A percentile compares a stretch with the other conserved stretches of the same genome.
These are phyloP conservation scores for Rhodotorula diobovata DNA, from an alignment of 768 basidiomycete genomes.

Conservation along the genomic window DNA sequence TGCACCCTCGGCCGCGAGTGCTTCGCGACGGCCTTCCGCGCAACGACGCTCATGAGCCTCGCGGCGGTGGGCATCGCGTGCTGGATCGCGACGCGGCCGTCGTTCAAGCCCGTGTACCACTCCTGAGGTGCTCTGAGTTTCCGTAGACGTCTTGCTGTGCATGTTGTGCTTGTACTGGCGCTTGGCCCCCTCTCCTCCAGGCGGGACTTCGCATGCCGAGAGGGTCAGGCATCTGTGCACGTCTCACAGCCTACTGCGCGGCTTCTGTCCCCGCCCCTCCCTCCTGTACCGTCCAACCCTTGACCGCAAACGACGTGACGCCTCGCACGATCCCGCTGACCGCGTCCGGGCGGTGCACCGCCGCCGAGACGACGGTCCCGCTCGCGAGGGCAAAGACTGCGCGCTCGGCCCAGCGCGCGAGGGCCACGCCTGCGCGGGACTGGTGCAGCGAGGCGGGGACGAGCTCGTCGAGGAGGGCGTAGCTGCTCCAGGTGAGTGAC, in stretches of 20 bases:
- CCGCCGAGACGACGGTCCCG: slow-evolving; percentile 29
- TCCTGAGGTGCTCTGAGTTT: not conserved
- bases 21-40: slow-evolving; percentile 22
- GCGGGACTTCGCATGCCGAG: too few relatives aligned
- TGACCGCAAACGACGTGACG: slow-evolving; percentile 17
- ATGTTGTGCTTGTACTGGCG: too few relatives aligned
- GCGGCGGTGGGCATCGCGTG: slow-evolving; percentile 11
- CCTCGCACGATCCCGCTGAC: slow-evolving; percentile 35
- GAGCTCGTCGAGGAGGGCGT: slow-evolving; percentile 35
- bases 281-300: slow-evolving; percentile 11
- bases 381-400: slow-evolving; percentile 10
- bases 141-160: too few relatives aligned
- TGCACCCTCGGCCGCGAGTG: slow-evolving; percentile 29
- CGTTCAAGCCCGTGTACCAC: slow-evolving; percentile 18
- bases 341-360: slow-evolving; percentile 37
- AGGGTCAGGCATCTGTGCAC: too few relatives aligned
- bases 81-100: not conserved
- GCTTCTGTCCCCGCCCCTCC: too few relatives aligned
- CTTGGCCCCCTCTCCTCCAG: too few relatives aligned
- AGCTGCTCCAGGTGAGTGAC: slow-evolving; percentile 14
- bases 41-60: slow-evolving; percentile 20
- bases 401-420: slow-evolving; percentile 14
- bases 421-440: slow-evolving; percentile 6
- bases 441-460: slow-evolving; percentile 16
- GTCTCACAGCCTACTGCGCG: too few relatives aligned